These are phyloP conservation scores for Suillus decipiens DNA, from an alignment of 768 basidiomycete genomes.

Conservation along the genomic window DNA sequence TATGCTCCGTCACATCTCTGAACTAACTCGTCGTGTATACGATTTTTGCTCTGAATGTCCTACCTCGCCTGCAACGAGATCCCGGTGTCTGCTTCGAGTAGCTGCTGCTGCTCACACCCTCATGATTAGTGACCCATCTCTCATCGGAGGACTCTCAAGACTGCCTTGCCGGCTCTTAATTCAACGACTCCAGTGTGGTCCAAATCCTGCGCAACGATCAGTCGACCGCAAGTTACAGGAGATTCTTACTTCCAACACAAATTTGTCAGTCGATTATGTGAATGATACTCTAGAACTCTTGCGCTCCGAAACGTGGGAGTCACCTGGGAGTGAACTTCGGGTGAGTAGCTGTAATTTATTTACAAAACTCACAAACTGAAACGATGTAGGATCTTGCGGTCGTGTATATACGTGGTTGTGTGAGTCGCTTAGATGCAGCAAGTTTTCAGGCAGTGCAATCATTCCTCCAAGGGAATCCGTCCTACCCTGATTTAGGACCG, in stretches of 20 bases:
- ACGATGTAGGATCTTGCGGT: conserved; percentile 20
- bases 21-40: conserved; percentile 42
- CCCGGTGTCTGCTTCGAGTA: conserved; percentile 42
- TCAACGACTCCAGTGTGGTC: conserved; percentile 46
- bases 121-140: conserved; percentile 25
- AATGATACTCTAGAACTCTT: conserved; percentile 39
- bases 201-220: conserved; percentile 26
- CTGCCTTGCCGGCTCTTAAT: conserved; percentile 43
- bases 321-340: conserved; percentile 29
- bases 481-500: conserved; percentile 18
- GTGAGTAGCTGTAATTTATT: conserved; percentile 26
- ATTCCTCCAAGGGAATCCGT: conserved; percentile 21
- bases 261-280: conserved; percentile 7
- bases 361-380: background rate
- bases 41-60: conserved; percentile 43
- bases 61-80: conserved; percentile 35
- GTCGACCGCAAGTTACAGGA: background rate
- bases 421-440: conserved; percentile 30
- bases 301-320: conserved; percentile 41
- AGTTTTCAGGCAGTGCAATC: conserved; percentile 24
- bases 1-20: conserved; percentile 42
- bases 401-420: conserved; percentile 33
- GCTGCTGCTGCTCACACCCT: conserved; percentile 34
- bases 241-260: background rate
- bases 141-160: conserved; percentile 26